These are phyloP conservation scores for Rhododendron molle DNA, from an alignment of 148 eudicot species.

Conservation along the genomic window DNA sequence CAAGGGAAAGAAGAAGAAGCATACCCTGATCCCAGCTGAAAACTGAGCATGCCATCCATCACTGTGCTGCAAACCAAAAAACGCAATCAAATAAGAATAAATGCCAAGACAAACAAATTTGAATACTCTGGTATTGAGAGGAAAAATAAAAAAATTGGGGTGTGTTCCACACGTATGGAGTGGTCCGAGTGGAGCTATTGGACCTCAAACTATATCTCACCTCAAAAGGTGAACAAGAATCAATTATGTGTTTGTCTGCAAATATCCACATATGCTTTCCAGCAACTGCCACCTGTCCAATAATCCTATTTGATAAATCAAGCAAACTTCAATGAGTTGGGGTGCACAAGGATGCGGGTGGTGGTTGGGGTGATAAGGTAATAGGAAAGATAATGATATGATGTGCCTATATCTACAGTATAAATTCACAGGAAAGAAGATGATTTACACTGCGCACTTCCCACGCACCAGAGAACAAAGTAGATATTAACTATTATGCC, in stretches of 20 bases:
- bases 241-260: slow-evolving; percentile 31
- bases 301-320: slow-evolving; percentile 42
- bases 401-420: neutral
- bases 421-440: neutral
- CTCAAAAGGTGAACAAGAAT: slow-evolving; percentile 46
- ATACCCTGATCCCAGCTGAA: slow-evolving; percentile 82
- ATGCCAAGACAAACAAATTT: slow-evolving; percentile 10
- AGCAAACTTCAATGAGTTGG: slow-evolving; percentile 1
- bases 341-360: neutral
- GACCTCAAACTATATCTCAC: slow-evolving; percentile 25
- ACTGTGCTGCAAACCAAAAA: slow-evolving; percentile 40
- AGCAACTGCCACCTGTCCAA: slow-evolving; percentile 79
- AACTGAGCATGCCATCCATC: slow-evolving; percentile 77
- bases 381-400: neutral
- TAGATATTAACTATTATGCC: neutral
- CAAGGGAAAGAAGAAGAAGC: slow-evolving; percentile 6
- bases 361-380: neutral
- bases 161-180: neutral
- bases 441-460: neutral
- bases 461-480: neutral
- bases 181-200: no score
- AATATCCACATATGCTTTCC: slow-evolving; percentile 81
- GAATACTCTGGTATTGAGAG: neutral
- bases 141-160: neutral
- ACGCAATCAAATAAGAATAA: slow-evolving; percentile 7